Percentiles rank a stretch among this genome's conserved stretches.
Conservation (phyloP, 306 rosid species). For the Morella rubra region DNA sequence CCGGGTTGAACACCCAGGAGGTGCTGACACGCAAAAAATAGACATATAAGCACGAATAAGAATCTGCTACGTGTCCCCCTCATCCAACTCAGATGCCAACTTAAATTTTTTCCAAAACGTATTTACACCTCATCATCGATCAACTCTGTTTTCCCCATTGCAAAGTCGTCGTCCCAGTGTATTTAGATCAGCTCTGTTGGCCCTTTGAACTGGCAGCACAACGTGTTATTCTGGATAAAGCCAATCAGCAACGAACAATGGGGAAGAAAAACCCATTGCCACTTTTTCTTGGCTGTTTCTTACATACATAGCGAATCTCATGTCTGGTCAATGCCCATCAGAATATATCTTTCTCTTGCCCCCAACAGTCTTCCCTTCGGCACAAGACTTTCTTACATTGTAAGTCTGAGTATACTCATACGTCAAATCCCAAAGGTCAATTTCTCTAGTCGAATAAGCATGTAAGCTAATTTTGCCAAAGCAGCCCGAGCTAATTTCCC, state of each 20-base stretch:
- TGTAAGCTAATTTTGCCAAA: constrained; percentile 50
- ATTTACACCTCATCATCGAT: too few species aligned
- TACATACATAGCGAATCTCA: constrained; percentile 57
- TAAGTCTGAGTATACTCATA: constrained; percentile 61
- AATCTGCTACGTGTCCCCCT: too few species aligned
- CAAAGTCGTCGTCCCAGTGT: too few species aligned
- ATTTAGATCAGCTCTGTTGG: too few species aligned
- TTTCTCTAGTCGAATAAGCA: constrained; percentile 32
- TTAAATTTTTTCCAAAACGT: too few species aligned
- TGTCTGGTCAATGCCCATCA: constrained; percentile 60
- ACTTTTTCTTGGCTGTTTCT: constrained; percentile 58
- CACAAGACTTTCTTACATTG: constrained; percentile 42
- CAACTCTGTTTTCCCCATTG: too few species aligned
- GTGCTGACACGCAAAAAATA: too few species aligned
- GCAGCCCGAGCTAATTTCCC: constrained; percentile 58
- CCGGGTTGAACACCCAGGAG: too few species aligned
- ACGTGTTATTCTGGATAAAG: constrained; percentile 26
- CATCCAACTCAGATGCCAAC: too few species aligned
- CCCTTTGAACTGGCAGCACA: constrained; percentile 16
- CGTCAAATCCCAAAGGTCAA: constrained; percentile 34
- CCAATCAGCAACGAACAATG: constrained; percentile 54
- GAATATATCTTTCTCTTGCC: constrained; percentile 59
- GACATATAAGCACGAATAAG: too few species aligned
- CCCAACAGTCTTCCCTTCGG: constrained; percentile 35
- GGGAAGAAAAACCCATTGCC: constrained; percentile 58